phyloP scores from a whole-genome alignment of 2,329 filamentous ascomycete genomes.

The Exophiala bonariae region DNA sequence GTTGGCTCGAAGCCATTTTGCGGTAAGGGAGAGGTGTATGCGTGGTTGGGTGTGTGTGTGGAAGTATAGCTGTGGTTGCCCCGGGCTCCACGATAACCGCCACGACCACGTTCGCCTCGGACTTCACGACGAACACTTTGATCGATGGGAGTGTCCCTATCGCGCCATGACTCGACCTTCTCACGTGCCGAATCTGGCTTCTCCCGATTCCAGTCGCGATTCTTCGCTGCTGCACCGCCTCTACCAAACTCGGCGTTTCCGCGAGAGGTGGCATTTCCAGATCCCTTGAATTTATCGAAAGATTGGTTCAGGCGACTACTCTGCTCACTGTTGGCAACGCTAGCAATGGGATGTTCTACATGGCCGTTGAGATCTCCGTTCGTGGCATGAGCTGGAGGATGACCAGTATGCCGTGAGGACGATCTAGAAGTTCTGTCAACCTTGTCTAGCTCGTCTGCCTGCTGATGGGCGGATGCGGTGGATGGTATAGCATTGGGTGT shows the following conservation, averaged over 20 bases:
- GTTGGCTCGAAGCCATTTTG: conserved; percentile 41
- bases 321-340: conserved; percentile 12
- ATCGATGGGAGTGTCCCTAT: conserved; percentile 39
- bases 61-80: conserved; percentile 39
- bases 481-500: background rate
- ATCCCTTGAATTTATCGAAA: conserved; percentile 17
- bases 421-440: conserved; percentile 23
- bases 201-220: conserved; percentile 30
- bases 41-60: conserved; percentile 34
- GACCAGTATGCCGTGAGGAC: conserved; percentile 24
- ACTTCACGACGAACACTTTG: conserved; percentile 36
- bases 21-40: conserved; percentile 39
- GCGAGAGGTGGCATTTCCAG: conserved; percentile 6
- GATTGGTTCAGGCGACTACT: conserved; percentile 6
- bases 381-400: conserved; percentile 1
- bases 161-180: conserved; percentile 32
- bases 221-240: conserved; percentile 19
- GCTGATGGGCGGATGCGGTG: conserved; percentile 9
- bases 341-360: conserved; percentile 12
- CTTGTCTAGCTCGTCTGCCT: background rate
- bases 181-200: conserved; percentile 31
- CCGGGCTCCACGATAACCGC: conserved; percentile 41
- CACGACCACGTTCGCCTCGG: conserved; percentile 40
- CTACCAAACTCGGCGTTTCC: conserved; percentile 17
- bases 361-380: conserved; percentile 13